Evolutionary conservation across 192 early-diverging fungal genomes (phyloP).

Genomic region (Oehlia diaphana): DNA sequence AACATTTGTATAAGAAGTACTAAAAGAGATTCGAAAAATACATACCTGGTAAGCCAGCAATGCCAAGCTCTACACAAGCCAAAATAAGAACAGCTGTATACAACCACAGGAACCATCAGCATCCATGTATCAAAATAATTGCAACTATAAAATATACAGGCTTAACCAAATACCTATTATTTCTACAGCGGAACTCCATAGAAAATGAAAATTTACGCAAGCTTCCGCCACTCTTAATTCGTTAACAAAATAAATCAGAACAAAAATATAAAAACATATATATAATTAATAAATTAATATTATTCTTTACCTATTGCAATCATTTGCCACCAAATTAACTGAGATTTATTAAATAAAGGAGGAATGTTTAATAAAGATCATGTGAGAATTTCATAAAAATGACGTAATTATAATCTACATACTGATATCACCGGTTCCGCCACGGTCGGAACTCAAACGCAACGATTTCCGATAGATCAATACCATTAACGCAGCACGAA

Average conservation of each 20-base stretch:
- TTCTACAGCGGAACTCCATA: constrained; percentile 72
- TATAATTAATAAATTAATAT: neutral
- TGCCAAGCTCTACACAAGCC: constrained; percentile 49
- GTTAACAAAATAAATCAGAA: too few species aligned
- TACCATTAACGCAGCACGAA: constrained; percentile 73
- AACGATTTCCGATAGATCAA: constrained; percentile 74
- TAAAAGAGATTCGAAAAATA: neutral
- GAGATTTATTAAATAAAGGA: neutral
- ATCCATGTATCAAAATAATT: neutral
- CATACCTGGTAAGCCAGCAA: constrained; percentile 54
- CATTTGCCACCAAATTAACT: constrained; percentile 70
- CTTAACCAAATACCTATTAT: constrained; percentile 41
- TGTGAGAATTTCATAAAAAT: neutral
- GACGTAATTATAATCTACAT: constrained; percentile 1
- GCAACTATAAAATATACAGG: neutral
- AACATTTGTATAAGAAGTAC: too few species aligned
- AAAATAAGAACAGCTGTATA: constrained; percentile 51
- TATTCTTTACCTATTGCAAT: constrained; percentile 56
- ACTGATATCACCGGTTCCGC: constrained; percentile 65
- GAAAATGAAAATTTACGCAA: constrained; percentile 67
- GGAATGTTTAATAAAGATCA: neutral
- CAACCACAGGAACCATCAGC: neutral
- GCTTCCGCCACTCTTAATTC: constrained; percentile 58
- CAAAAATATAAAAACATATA: neutral
- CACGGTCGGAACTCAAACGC: constrained; percentile 57